Evolutionary conservation across 441 rosid species (phyloP).

Genomic region (Hura crepitans): DNA sequence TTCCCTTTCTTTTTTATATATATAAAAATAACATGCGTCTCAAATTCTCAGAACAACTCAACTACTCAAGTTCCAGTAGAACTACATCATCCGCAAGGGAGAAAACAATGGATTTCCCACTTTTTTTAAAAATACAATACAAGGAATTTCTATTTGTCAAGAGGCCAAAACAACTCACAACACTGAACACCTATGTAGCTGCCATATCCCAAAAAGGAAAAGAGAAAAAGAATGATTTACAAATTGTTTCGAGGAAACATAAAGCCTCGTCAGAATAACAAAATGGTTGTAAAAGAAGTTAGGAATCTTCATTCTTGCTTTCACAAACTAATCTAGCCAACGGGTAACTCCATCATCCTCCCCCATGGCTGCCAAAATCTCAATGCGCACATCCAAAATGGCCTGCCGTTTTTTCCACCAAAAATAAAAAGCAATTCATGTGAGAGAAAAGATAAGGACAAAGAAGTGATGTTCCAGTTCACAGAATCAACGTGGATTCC

Average conservation of each 20-base stretch:
- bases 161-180: conserved; percentile 16
- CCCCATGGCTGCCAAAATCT: conserved; percentile 73
- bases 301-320: conserved; percentile 8
- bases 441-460: neutral
- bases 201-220: conserved; percentile 9
- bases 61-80: no score
- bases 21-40: no score
- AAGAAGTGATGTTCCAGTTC: no score
- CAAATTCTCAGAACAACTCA: no score
- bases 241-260: conserved; percentile 29
- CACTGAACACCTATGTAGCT: conserved; percentile 11
- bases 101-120: neutral
- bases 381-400: conserved; percentile 65
- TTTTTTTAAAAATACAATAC: conserved; percentile 13
- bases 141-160: conserved; percentile 14
- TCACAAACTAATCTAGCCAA: conserved; percentile 61
- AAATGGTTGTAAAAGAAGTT: conserved; percentile 10
- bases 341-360: conserved; percentile 86
- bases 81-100: neutral
- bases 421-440: conserved; percentile 19
- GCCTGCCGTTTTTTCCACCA: conserved; percentile 51
- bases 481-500: no score
- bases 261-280: conserved; percentile 26
- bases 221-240: conserved; percentile 37
- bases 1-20: no score